phyloP scores from a whole-genome alignment of 441 rosid species.

The Adansonia rubrostipa region DNA sequence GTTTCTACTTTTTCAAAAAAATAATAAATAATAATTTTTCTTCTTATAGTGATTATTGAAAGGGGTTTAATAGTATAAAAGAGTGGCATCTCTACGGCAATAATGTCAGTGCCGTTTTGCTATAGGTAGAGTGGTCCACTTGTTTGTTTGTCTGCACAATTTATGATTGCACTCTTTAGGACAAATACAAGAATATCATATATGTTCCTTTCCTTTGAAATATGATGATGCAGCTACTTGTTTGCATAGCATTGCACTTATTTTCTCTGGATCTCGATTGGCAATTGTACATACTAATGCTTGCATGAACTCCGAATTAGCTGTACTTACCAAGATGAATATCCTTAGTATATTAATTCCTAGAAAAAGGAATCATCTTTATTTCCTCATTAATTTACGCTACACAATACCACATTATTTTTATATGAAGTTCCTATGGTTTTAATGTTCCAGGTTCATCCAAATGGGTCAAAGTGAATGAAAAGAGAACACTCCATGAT shows the following conservation, averaged over 20 bases:
- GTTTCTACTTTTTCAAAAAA: too few relatives aligned
- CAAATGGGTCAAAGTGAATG: constrained; percentile 79
- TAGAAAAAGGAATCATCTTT: not conserved
- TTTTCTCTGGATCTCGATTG: too few relatives aligned
- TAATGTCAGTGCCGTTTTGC: not conserved
- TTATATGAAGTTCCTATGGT: not conserved
- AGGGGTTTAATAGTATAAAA: too few relatives aligned
- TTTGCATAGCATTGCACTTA: too few relatives aligned
- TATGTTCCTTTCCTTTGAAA: not conserved
- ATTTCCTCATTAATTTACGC: not conserved
- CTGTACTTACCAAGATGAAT: not conserved
- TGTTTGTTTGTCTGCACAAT: not conserved
- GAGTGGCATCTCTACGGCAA: too few relatives aligned
- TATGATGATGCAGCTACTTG: not conserved
- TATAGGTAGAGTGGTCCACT: not conserved
- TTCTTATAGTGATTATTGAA: too few relatives aligned
- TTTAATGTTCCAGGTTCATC: constrained; percentile 34
- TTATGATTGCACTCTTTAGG: not conserved
- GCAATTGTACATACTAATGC: too few relatives aligned
- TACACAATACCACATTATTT: not conserved
- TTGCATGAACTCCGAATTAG: too few relatives aligned
- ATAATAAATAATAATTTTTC: too few relatives aligned
- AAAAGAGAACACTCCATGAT: constrained; percentile 62
- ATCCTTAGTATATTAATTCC: not conserved
- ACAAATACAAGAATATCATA: not conserved